Evolutionary conservation across 371 early-diverging fungal genomes (phyloP).

Genomic region (Coemansia sp.): DNA sequence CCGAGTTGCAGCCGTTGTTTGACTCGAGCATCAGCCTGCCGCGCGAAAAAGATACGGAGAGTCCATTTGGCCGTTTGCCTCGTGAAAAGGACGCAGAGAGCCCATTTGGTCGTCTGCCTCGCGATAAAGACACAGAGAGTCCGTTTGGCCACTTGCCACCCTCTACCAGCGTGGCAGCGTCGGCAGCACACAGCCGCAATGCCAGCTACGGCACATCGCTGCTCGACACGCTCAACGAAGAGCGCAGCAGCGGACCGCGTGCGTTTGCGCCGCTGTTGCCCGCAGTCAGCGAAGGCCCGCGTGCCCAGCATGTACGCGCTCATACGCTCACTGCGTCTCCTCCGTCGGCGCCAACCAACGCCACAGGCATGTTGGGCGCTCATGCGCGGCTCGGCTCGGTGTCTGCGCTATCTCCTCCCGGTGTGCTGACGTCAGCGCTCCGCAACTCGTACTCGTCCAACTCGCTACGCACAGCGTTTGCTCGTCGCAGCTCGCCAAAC

Average conservation of each 20-base stretch:
- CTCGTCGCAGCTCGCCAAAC: slow-evolving; percentile 32
- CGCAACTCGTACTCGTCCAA: slow-evolving; percentile 52
- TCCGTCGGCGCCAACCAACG: slow-evolving; percentile 19
- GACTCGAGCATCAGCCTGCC: slow-evolving; percentile 31
- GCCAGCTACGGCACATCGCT: slow-evolving; percentile 54
- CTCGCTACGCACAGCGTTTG: slow-evolving; percentile 50
- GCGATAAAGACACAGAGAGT: background rate
- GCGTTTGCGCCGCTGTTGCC: background rate
- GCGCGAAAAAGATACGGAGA: background rate
- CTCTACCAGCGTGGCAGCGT: background rate
- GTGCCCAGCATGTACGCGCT: slow-evolving; percentile 19
- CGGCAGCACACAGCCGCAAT: slow-evolving; percentile 40
- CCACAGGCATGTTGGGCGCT: slow-evolving; percentile 44
- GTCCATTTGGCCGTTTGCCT: slow-evolving; percentile 16
- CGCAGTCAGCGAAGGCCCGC: background rate
- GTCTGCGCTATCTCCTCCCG: slow-evolving; percentile 18
- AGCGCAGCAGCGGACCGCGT: slow-evolving; percentile 13
- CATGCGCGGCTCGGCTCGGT: slow-evolving; percentile 40
- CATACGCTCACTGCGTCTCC: slow-evolving; percentile 39
- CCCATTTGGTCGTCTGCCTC: slow-evolving; percentile 8
- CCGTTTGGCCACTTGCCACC: slow-evolving; percentile 14
- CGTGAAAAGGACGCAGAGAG: background rate
- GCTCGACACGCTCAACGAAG: slow-evolving; percentile 52
- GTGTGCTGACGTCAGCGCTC: slow-evolving; percentile 39
- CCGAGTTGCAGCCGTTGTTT: slow-evolving; percentile 37